Conservation (phyloP, 805 yeast species). For the Barnettozyma populi region DNA sequence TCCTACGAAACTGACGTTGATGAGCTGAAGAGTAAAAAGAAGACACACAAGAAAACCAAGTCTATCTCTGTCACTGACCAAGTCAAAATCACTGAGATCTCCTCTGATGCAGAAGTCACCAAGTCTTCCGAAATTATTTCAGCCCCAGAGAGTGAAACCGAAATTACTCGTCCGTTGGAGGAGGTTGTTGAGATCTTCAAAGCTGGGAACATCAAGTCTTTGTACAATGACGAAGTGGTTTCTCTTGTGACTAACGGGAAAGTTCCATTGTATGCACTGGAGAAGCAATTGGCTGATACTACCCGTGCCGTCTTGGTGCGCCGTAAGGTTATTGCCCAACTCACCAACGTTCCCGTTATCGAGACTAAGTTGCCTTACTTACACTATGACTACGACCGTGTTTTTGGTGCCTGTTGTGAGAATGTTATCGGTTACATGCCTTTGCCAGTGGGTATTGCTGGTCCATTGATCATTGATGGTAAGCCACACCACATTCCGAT, state of each 20-base stretch:
- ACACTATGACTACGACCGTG: slow-evolving; percentile 89
- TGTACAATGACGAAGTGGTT: slow-evolving; percentile 70
- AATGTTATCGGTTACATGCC: slow-evolving; percentile 97
- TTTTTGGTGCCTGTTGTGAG: slow-evolving; percentile 98
- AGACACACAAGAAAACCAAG: slow-evolving; percentile 28
- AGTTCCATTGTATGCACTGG: slow-evolving; percentile 89
- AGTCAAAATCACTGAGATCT: slow-evolving; percentile 17
- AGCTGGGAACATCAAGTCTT: slow-evolving; percentile 62
- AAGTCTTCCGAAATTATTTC: slow-evolving; percentile 24
- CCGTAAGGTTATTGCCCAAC: slow-evolving; percentile 82
- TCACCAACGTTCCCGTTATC: slow-evolving; percentile 78
- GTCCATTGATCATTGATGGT: slow-evolving; percentile 90
- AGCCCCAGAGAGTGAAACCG: slow-evolving; percentile 33
- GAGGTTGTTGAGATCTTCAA: slow-evolving; percentile 59
- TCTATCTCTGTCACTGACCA: slow-evolving; percentile 24
- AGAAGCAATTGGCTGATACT: slow-evolving; percentile 82
- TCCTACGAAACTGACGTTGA: slow-evolving; percentile 25
- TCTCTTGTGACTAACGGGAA: slow-evolving; percentile 67
- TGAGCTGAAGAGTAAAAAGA: slow-evolving; percentile 23
- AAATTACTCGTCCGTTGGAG: slow-evolving; percentile 48
- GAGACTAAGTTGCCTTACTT: slow-evolving; percentile 73
- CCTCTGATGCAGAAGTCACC: slow-evolving; percentile 13
- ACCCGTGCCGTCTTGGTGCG: slow-evolving; percentile 92
- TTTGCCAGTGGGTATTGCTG: slow-evolving; percentile 95
- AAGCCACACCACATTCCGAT: slow-evolving; percentile 87